Base-by-base conservation (phyloP, 2,329 filamentous ascomycete genomes). In the Chrysoporthe deuterocubensis region DNA sequence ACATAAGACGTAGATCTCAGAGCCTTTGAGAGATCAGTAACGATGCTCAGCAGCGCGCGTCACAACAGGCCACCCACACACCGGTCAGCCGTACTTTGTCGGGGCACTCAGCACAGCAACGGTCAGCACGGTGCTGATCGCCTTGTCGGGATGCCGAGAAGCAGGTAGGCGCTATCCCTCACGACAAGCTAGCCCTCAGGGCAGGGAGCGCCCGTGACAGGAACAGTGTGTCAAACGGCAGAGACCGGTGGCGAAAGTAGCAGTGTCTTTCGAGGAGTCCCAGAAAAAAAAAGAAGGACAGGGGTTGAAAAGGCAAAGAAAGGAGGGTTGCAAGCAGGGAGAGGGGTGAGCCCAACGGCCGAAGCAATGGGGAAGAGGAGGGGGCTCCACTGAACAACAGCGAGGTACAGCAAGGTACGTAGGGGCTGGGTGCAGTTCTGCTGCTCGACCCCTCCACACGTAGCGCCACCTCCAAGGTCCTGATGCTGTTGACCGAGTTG, bases 31-130 rank as follows among this genome's bases (percentile, higher is more conserved):
- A 66, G 34, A 48, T 60, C 62, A 70, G 66, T 59, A 59, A 57
- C 16, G 58, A 66, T 48, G 46, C 66, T 68, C 52, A 48, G 64
- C 62, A 62, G 59, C 58, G 26, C 26, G 26, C 44, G 59, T 50
- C 57, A 66, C 60, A 63, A 52, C 62, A 66, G 54, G 63, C 56
- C 52, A 63, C 66, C 66, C 62, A 59, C 68, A 68, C 62, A 50
- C 57, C 57, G 57, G 34, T 54, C 32, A 62, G 48, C 58, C 42
- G 62, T 64, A 60, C 65, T 62, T 48, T 43, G 56, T 65, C 60
- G 61, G 54, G 48, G 18, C 54, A 61, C 70, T 65, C 67, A 68
- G 57, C 64, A 65, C 65, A 69, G 67, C 69, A 69, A 62, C 65
- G 66, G 66, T 52, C 52, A 71, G 67, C 66, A 67, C 66, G 58